Evolutionary conservation across 2,329 filamentous ascomycete species (phyloP).

Genomic region (Claviceps arundinis): DNA sequence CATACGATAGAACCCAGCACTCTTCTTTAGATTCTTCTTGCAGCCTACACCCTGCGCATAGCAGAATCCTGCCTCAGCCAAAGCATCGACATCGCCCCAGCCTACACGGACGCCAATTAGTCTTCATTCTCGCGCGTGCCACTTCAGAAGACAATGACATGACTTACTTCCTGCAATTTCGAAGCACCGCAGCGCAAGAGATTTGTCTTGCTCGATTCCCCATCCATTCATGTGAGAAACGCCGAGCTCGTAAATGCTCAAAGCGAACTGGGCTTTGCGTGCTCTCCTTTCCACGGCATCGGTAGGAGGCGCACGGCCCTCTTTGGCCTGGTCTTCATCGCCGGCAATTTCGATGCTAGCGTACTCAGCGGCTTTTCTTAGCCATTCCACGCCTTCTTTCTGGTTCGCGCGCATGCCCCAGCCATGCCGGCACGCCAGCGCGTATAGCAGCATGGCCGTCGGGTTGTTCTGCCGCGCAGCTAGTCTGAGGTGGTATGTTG

Average conservation of each 20-base stretch:
- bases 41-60: slow-evolving; percentile 88
- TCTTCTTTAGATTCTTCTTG: slow-evolving; percentile 93
- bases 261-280: slow-evolving; percentile 81
- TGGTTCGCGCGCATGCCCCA: slow-evolving; percentile 96
- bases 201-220: slow-evolving; percentile 89
- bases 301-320: slow-evolving; percentile 39
- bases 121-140: not conserved
- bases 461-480: slow-evolving; percentile 77
- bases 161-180: slow-evolving; percentile 78
- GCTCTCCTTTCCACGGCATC: slow-evolving; percentile 63
- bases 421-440: slow-evolving; percentile 84
- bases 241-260: slow-evolving; percentile 91
- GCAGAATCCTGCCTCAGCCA: slow-evolving; percentile 90
- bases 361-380: slow-evolving; percentile 78
- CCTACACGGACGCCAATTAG: slow-evolving; percentile 25
- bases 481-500: slow-evolving; percentile 86
- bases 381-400: slow-evolving; percentile 79
- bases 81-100: slow-evolving; percentile 90
- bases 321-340: slow-evolving; percentile 55
- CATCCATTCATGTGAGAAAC: slow-evolving; percentile 97
- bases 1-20: slow-evolving; percentile 76
- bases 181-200: slow-evolving; percentile 78
- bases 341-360: slow-evolving; percentile 73
- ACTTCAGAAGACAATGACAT: not conserved
- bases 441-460: slow-evolving; percentile 92